These are phyloP conservation scores for Capsicum baccatum DNA, from an alignment of 257 asterid genomes.

Conservation along the genomic window DNA sequence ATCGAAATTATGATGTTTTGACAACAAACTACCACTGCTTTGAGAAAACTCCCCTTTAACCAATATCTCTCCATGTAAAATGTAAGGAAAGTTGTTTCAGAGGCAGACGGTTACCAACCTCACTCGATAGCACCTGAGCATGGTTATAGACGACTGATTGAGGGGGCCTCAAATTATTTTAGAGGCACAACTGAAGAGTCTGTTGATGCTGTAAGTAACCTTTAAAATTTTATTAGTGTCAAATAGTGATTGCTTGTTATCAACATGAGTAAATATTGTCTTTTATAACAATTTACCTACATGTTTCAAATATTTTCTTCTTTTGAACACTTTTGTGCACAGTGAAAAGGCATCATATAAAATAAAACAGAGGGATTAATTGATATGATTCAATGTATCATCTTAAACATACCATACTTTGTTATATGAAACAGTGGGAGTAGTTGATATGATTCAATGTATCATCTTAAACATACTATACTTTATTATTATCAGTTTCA, in stretches of 20 bases:
- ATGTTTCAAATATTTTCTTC: too few relatives aligned
- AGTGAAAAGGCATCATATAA: too few relatives aligned
- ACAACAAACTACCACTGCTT: slow-evolving; percentile 36
- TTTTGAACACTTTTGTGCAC: too few relatives aligned
- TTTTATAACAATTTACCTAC: too few relatives aligned
- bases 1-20: slow-evolving; percentile 36
- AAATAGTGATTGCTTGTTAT: not conserved
- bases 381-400: too few relatives aligned
- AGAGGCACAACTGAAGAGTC: slow-evolving; percentile 98
- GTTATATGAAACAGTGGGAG: too few relatives aligned
- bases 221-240: slow-evolving; percentile 10
- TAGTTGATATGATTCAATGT: too few relatives aligned
- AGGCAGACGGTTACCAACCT: slow-evolving; percentile 99
- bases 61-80: slow-evolving; percentile 32
- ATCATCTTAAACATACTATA: too few relatives aligned
- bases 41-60: slow-evolving; percentile 35
- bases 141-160: slow-evolving; percentile 94
- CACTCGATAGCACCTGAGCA: slow-evolving; percentile 98
- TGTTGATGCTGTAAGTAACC: slow-evolving; percentile 84
- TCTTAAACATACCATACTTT: too few relatives aligned
- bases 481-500: too few relatives aligned
- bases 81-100: slow-evolving; percentile 53
- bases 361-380: too few relatives aligned
- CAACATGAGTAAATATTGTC: not conserved
- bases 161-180: slow-evolving; percentile 81